Conservation (phyloP, 768 basidiomycete species). For the Hericium erinaceus region DNA sequence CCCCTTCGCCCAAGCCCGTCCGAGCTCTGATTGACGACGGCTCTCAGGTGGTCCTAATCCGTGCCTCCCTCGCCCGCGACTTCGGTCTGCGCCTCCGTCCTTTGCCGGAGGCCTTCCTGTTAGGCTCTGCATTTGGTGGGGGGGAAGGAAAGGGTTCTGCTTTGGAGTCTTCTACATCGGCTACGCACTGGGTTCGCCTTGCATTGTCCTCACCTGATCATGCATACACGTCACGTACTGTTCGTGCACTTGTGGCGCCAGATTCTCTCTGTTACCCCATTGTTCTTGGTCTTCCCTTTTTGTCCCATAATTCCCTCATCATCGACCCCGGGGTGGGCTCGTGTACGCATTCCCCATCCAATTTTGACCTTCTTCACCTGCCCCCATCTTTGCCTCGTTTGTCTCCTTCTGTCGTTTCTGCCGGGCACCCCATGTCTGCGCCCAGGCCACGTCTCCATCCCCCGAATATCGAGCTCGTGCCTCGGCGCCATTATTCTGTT, state of each 20-base stretch:
- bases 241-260: constrained; percentile 18
- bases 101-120: too few relatives aligned
- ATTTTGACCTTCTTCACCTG: not conserved
- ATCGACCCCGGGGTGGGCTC: not conserved
- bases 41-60: too few relatives aligned
- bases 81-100: too few relatives aligned
- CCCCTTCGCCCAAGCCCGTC: too few relatives aligned
- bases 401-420: not conserved
- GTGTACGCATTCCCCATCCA: not conserved
- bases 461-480: not conserved
- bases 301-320: not conserved
- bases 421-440: not conserved
- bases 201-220: too few relatives aligned
- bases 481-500: not conserved
- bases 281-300: constrained; percentile 19
- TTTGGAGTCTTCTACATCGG: too few relatives aligned
- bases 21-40: too few relatives aligned
- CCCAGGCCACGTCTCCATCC: not conserved
- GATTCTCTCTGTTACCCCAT: constrained; percentile 19
- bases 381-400: not conserved
- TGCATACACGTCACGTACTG: not conserved
- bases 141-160: not conserved
- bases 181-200: too few relatives aligned
- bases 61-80: too few relatives aligned
- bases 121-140: too few relatives aligned